phyloP scores from a whole-genome alignment of 108 stramenopile genomes.

The Fistulifera solaris region DNA sequence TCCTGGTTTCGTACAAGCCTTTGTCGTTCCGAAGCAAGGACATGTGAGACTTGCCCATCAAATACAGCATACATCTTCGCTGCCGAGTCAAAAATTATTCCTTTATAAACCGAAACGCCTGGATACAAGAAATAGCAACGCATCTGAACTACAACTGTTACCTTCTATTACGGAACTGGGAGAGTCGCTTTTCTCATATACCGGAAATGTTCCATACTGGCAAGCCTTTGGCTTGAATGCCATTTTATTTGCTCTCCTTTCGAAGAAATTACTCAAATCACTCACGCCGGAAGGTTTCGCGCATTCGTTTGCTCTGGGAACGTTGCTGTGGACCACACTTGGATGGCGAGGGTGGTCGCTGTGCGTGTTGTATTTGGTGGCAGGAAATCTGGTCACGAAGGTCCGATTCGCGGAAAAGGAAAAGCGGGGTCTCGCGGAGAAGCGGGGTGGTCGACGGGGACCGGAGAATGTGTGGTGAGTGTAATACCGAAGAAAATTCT shows the following conservation, averaged over 20 bases:
- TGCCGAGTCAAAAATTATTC: too few relatives aligned
- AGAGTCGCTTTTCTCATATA: conserved; percentile 29
- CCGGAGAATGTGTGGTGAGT: conserved; percentile 92
- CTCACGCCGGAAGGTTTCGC: conserved; percentile 67
- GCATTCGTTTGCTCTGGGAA: conserved; percentile 71
- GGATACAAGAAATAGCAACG: too few relatives aligned
- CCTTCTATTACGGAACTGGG: conserved; percentile 2
- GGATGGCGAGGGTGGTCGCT: conserved; percentile 86
- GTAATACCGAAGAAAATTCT: not conserved
- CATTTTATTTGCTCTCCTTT: conserved; percentile 42
- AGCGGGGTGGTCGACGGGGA: conserved; percentile 83
- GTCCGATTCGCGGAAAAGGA: conserved; percentile 83
- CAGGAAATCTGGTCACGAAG: conserved; percentile 84
- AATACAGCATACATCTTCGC: too few relatives aligned
- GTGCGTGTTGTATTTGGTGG: conserved; percentile 76
- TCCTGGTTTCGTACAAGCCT: too few relatives aligned
- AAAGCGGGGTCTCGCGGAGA: conserved; percentile 86
- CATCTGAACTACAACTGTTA: too few relatives aligned
- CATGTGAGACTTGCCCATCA: too few relatives aligned
- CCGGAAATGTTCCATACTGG: conserved; percentile 44
- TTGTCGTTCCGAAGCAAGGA: too few relatives aligned
- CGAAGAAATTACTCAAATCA: conserved; percentile 52
- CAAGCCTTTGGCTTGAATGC: conserved; percentile 54
- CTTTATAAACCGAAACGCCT: too few relatives aligned
- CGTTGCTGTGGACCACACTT: conserved; percentile 67